Evolutionary conservation across 805 yeast species (phyloP).

Genomic region (Yarrowia divulgata): DNA sequence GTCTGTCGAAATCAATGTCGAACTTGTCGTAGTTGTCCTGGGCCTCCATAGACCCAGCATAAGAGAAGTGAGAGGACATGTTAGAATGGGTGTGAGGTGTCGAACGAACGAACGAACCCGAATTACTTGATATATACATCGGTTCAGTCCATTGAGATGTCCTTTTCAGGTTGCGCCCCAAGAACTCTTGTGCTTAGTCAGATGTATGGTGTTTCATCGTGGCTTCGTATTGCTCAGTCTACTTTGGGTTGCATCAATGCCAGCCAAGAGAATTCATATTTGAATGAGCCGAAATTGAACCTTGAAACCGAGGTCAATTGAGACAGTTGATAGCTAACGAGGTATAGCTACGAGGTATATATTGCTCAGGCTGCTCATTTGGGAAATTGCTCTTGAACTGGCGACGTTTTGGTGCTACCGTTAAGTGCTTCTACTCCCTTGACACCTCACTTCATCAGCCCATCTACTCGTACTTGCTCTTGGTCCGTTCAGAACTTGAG

Average conservation of each 20-base stretch:
- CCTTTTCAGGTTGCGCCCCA: not conserved
- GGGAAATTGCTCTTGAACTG: too few species aligned
- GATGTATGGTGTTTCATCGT: too few species aligned
- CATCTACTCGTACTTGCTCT: too few species aligned
- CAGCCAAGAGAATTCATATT: not conserved
- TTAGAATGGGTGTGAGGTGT: too few species aligned
- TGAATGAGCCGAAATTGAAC: not conserved
- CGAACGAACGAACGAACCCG: too few species aligned
- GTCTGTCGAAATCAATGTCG: slow-evolving; percentile 8
- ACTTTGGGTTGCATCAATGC: not conserved
- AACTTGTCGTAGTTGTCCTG: slow-evolving; percentile 21
- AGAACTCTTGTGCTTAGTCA: too few species aligned
- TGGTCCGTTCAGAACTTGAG: too few species aligned
- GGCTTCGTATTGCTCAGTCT: not conserved
- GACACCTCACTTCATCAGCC: not conserved
- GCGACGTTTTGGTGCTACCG: too few species aligned
- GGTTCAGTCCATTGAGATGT: not conserved
- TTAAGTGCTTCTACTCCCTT: too few species aligned
- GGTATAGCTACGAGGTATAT: too few species aligned
- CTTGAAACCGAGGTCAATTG: not conserved
- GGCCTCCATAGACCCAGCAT: slow-evolving; percentile 18
- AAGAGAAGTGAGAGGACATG: slow-evolving; percentile 1
- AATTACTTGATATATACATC: not conserved
- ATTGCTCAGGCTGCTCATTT: too few species aligned
- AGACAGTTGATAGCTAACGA: too few species aligned